phyloP scores from a whole-genome alignment of 345 rosid species.

The Gossypium mustelinum region DNA sequence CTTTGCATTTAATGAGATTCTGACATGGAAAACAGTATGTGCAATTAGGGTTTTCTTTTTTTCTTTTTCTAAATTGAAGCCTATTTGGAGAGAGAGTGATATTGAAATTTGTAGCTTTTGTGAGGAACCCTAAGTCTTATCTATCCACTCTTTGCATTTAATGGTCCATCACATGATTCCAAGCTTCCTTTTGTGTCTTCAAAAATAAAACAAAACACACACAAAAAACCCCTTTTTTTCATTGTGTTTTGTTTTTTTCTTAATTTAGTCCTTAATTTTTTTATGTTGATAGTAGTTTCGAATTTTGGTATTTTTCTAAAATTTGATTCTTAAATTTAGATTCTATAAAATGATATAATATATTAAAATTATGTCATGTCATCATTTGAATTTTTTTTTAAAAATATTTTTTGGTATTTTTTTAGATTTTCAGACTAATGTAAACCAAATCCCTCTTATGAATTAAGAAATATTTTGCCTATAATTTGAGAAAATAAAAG shows the following conservation, averaged over 20 bases:
- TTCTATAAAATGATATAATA: too few species aligned
- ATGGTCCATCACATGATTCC: slow-evolving; percentile 15
- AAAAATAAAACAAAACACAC: neutral
- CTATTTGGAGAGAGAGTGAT: slow-evolving; percentile 8
- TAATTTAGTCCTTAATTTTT: too few species aligned
- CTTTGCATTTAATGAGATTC: slow-evolving; percentile 12
- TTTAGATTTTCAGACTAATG: too few species aligned
- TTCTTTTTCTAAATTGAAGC: neutral
- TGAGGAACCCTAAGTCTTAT: slow-evolving; percentile 6
- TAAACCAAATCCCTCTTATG: neutral
- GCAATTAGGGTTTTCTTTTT: neutral
- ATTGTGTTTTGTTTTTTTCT: neutral
- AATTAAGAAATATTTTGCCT: neutral
- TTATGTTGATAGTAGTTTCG: too few species aligned
- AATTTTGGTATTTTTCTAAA: rapidly evolving
- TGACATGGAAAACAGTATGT: neutral
- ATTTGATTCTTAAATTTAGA: too few species aligned
- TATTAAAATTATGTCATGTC: too few species aligned
- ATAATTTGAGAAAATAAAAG: neutral
- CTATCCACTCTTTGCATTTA: slow-evolving; percentile 7
- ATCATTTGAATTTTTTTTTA: too few species aligned
- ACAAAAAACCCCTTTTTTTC: neutral
- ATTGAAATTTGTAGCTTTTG: slow-evolving; percentile 12
- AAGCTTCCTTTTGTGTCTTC: slow-evolving; percentile 7
- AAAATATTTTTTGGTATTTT: too few species aligned